phyloP scores from a whole-genome alignment of 2,329 filamentous ascomycete species.

The Fusarium gaditjirri region DNA sequence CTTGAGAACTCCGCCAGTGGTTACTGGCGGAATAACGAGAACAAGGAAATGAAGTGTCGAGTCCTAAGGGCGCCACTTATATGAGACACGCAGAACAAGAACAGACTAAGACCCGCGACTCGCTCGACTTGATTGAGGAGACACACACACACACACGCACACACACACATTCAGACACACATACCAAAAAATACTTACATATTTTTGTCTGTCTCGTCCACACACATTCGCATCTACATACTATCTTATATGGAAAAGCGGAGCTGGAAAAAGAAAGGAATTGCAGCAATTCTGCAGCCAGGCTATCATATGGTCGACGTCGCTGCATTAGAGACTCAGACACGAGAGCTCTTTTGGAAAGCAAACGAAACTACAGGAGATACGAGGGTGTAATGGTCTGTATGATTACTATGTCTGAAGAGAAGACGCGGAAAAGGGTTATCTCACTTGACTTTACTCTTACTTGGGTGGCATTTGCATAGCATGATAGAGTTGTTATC shows the following conservation, averaged over 20 bases:
- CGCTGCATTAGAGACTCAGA: slow-evolving; percentile 7
- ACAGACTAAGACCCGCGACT: slow-evolving; percentile 10
- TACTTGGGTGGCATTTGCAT: slow-evolving; percentile 24
- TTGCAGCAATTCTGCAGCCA: slow-evolving; percentile 11
- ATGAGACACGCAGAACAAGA: slow-evolving; percentile 38
- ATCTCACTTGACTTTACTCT: not conserved
- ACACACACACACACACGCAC: slow-evolving; percentile 12
- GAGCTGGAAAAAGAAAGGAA: slow-evolving; percentile 29
- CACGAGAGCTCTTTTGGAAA: slow-evolving; percentile 18
- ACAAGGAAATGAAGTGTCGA: slow-evolving; percentile 27
- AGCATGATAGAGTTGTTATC: slow-evolving; percentile 30
- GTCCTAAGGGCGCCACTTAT: slow-evolving; percentile 16
- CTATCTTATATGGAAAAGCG: slow-evolving; percentile 25
- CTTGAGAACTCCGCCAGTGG: slow-evolving; percentile 24
- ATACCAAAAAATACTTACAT: slow-evolving; percentile 23
- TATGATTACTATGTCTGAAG: slow-evolving; percentile 26
- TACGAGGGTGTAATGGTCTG: slow-evolving; percentile 28
- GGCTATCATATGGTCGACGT: slow-evolving; percentile 7
- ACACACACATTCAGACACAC: slow-evolving; percentile 11
- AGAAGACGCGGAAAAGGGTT: slow-evolving; percentile 9
- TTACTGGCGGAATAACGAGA: slow-evolving; percentile 8
- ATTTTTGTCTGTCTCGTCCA: slow-evolving; percentile 27
- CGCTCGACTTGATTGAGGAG: slow-evolving; percentile 3
- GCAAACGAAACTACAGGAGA: slow-evolving; percentile 7
- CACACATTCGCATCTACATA: slow-evolving; percentile 33